Base-by-base conservation (phyloP, 148 eudicot species). In the Chenopodium album region DNA sequence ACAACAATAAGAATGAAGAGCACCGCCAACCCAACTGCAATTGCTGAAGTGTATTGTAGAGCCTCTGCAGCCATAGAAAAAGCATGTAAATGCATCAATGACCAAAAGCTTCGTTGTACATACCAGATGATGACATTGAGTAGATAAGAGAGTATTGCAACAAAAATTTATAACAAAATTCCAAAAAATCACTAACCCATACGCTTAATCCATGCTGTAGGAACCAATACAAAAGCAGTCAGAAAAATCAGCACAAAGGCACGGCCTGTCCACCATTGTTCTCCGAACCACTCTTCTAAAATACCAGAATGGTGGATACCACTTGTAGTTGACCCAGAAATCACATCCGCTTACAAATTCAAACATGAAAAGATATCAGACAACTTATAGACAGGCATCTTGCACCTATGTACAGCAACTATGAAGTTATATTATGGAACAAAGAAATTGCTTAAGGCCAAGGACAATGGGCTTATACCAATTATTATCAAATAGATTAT, bases 401-500 rank as follows among this genome's bases (percentile, higher is more conserved):
- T 37, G 74, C 48, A 41, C 19, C 7, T 26, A 16, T 37, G 20
- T 7, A 71, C 20, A 34, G 64, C 32, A 67, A 22, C 10, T n/a
- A 72, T n/a, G 20, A 73, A 73, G 7, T 16, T 16, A 47, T 11
- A 68, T 0, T 14, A 68, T 20, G 46, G 19, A 81, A 1, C 22
- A 56, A n/a, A 14, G 16, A 37, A 71, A 12, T 71, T 44, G 56
- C 52, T 44, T 0, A 83, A 37, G 3, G 41, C 44, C 44, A 37
- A 37, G 37, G 20, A 32, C 14, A 34, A 46, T 73, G 44, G 62
- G 56, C 52, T 12, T 71, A 37, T 84, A 93, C 99, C 98, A 52
- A 92, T 92, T 19, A 95, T 95, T 41, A 95, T 95, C 92, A 93
- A 84, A 81, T 93, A 95, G 59, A 93, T 90, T 1, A 95, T 81